Evolutionary conservation across 257 asterid species (phyloP).

Genomic region (Nicotiana paniculata): DNA sequence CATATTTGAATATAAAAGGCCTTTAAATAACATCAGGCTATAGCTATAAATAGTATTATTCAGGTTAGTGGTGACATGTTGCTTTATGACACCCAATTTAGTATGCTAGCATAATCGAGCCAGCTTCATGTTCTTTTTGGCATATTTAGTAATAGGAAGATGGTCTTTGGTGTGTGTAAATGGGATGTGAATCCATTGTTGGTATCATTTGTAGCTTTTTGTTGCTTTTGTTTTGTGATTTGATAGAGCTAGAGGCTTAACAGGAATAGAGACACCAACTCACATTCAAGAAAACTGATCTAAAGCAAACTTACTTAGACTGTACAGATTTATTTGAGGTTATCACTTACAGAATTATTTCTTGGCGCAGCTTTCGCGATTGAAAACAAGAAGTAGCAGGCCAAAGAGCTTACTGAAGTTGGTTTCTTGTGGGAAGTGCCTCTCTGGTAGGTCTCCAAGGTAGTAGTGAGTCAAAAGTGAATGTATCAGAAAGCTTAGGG

Average conservation of each 20-base stretch:
- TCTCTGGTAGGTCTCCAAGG: conserved; percentile 63
- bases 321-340: neutral
- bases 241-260: neutral
- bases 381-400: conserved; percentile 57
- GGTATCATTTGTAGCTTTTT: neutral
- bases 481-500: too few species aligned
- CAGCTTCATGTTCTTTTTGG: neutral
- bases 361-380: conserved; percentile 60
- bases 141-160: neutral
- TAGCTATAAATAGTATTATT: neutral
- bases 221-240: neutral
- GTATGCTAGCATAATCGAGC: neutral
- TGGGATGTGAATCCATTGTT: neutral
- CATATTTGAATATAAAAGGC: neutral
- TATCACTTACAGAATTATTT: neutral
- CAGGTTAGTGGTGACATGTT: neutral
- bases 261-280: neutral
- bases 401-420: conserved; percentile 55
- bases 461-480: neutral
- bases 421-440: conserved; percentile 74
- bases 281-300: neutral
- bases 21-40: neutral
- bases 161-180: neutral
- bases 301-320: neutral
- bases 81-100: neutral